Evolutionary conservation across 2,329 filamentous ascomycete genomes (phyloP), one percentile per base, ranked within the genome.

Genomic region (Fusarium sp.): DNA sequence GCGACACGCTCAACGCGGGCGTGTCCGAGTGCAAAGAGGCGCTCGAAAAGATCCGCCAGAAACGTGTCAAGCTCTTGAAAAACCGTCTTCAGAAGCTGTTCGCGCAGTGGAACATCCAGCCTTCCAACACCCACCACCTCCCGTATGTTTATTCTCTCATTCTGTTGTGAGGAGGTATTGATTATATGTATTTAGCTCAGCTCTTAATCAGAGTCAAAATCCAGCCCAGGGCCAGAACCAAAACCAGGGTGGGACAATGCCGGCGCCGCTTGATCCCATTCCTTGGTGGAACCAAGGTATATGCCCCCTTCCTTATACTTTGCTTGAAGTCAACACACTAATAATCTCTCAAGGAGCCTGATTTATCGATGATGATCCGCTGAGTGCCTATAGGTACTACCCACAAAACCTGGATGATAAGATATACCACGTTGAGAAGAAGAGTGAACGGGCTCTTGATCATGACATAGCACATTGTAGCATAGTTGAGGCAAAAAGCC

Each of bases 11-110:
- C 40, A 36, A 55, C 22, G 33, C 31, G n/a, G 15, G 31, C 3
- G 49, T 66, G 22, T 24, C 46, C 2, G 49, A 51, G 31, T 46
- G 46, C 14, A 20, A 36, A 40, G 22, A 46, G 39, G 26, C 33
- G 18, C 61, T 66, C 36, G 20, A 59, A 14, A 40, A 18, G 7
- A 9, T 60, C 24, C 39, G 20, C n/a, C 22, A 60, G 15, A 50
- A 51, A 13, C 50, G 56, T 5, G n/a, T 26, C 24, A 63, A 63
- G 43, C 15, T 38, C 3, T 11, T 56, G 24, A 63, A 24, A 18
- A 26, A 20, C 8, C 58, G 33, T 13, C n/a, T 63, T 3, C 38
- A 48, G 15, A 24, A 43, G 26, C 42, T 63, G 17, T 33, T 63
- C 17, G 8, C 42, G 5, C 36, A 63, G 22, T 53, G 49, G 58